phyloP scores from a whole-genome alignment of 352 stramenopile genomes.

The Phytophthora megakarya region DNA sequence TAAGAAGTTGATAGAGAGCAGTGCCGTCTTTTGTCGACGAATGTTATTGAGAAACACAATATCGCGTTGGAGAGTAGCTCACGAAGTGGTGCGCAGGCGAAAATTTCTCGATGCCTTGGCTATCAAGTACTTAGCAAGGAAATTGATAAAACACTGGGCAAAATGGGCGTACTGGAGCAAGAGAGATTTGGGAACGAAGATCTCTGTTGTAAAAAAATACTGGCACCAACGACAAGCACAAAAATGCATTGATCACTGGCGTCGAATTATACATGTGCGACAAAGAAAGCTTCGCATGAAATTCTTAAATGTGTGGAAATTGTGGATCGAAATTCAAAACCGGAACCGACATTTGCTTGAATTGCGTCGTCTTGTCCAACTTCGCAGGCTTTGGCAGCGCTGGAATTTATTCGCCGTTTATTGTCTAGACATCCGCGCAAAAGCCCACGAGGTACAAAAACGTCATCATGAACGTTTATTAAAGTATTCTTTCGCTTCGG shows the following conservation, averaged over 20 bases:
- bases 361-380: constrained; percentile 18
- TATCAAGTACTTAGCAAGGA: constrained; percentile 12
- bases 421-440: constrained; percentile 4
- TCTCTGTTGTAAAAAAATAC: constrained; percentile 13
- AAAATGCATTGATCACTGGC: constrained; percentile 24
- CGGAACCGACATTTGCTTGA: constrained; percentile 13
- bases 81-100: background rate
- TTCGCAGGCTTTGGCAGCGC: constrained; percentile 30
- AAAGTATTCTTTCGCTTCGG: constrained; percentile 4
- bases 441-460: background rate
- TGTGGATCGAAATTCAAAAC: constrained; percentile 15
- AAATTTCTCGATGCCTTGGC: constrained; percentile 9
- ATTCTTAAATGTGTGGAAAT: constrained; percentile 27
- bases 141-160: constrained; percentile 32
- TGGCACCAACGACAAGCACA: constrained; percentile 2
- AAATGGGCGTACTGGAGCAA: constrained; percentile 36
- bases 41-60: constrained; percentile 6
- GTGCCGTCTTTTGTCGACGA: background rate
- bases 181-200: constrained; percentile 17
- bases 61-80: constrained; percentile 18
- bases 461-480: constrained; percentile 8
- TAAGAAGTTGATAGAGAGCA: constrained; percentile 1
- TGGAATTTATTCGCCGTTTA: constrained; percentile 11
- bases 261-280: background rate
- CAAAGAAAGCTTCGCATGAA: constrained; percentile 11